Percentiles rank a stretch among this genome's conserved stretches.
Evolutionary conservation across 495 filamentous ascomycete species (phyloP).

Genomic region (Podospora comata): DNA sequence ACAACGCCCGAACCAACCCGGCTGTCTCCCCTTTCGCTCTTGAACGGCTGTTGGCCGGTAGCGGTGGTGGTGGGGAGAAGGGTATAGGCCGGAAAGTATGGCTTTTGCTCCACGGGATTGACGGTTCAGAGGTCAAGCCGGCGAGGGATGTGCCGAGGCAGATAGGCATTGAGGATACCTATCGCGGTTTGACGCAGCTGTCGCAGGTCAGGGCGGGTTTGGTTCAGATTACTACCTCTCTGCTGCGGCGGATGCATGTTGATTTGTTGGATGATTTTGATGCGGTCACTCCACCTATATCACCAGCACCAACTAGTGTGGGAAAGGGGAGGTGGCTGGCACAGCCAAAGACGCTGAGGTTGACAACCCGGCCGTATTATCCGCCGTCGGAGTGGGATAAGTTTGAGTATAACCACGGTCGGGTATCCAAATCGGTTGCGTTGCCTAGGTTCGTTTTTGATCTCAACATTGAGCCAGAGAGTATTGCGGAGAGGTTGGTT

Average conservation of each 20-base stretch:
- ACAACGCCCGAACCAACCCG: conserved; percentile 59
- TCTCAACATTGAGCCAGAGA: conserved; percentile 53
- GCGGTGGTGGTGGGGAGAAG: conserved; percentile 59
- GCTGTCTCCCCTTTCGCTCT: conserved; percentile 58
- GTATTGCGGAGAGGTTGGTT: conserved; percentile 65
- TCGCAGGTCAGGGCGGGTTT: conserved; percentile 61
- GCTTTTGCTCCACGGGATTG: conserved; percentile 60
- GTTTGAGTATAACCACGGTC: conserved; percentile 42
- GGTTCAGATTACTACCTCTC: conserved; percentile 57
- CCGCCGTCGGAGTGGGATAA: conserved; percentile 30
- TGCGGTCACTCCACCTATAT: neutral
- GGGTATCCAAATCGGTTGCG: conserved; percentile 66
- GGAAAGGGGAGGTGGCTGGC: conserved; percentile 37
- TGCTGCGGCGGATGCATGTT: conserved; percentile 72
- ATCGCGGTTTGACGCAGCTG: conserved; percentile 59
- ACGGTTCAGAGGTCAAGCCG: conserved; percentile 63
- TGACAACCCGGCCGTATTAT: conserved; percentile 66
- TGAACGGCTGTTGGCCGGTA: conserved; percentile 63
- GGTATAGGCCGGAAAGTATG: conserved; percentile 64
- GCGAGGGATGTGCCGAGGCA: conserved; percentile 74
- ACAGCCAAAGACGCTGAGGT: conserved; percentile 60
- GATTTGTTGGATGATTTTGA: conserved; percentile 59
- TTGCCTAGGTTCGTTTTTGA: conserved; percentile 68
- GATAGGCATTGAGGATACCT: conserved; percentile 94
- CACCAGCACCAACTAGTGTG: neutral